Conservation (phyloP, 352 stramenopile species). For the Lagenidium giganteum region DNA sequence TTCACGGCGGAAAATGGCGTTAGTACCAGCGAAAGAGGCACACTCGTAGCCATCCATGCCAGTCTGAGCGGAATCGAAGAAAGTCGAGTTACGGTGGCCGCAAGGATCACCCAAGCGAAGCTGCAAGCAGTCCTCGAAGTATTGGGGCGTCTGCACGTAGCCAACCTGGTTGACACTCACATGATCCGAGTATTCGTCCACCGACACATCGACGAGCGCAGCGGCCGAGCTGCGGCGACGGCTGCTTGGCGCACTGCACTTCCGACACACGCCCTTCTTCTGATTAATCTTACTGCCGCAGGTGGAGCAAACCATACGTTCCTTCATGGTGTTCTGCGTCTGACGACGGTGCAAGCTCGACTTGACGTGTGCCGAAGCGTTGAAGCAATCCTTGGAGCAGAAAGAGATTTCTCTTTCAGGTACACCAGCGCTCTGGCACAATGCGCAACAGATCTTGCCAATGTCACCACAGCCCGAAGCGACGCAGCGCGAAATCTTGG, state of each 20-base stretch:
- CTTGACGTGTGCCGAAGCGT: conserved; percentile 53
- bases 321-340: conserved; percentile 56
- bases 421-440: conserved; percentile 59
- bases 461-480: conserved; percentile 62
- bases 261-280: conserved; percentile 56
- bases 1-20: conserved; percentile 71
- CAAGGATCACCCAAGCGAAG: conserved; percentile 53
- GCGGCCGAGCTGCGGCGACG: conserved; percentile 13
- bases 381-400: conserved; percentile 81
- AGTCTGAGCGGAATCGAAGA: conserved; percentile 69
- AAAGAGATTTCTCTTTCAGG: conserved; percentile 63
- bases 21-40: conserved; percentile 67
- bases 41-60: conserved; percentile 73
- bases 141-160: conserved; percentile 71
- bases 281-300: conserved; percentile 67
- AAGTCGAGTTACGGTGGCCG: conserved; percentile 67
- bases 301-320: conserved; percentile 54
- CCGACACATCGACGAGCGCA: conserved; percentile 34
- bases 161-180: conserved; percentile 66
- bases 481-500: conserved; percentile 55
- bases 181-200: conserved; percentile 67
- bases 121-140: conserved; percentile 69
- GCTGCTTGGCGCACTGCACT: conserved; percentile 35
- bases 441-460: conserved; percentile 68
- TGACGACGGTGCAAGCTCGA: conserved; percentile 65